Base-by-base conservation (phyloP, 352 stramenopile genomes). In the Thalassiosira livingstoniorum region DNA sequence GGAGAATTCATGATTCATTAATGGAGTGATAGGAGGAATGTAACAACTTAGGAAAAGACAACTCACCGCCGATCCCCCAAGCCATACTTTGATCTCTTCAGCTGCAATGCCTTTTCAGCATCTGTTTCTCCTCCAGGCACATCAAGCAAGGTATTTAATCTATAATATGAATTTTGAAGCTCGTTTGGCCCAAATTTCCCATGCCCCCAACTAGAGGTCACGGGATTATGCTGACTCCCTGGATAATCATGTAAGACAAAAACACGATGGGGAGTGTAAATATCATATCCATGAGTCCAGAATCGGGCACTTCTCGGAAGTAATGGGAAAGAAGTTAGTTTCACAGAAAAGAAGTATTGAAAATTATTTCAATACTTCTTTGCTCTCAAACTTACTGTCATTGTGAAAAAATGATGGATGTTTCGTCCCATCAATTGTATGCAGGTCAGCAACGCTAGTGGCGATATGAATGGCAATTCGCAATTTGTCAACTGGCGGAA, bases 231-330 rank as follows among this genome's bases (percentile, higher is more conserved):
- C 76, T 95, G 91, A 76, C 82, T 84, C 29, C 74, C 80, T 37
- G 90, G 89, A 84, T 97, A 96, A 82, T 96, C 93, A 84, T 97
- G 94, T 34, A 88, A 83, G 10, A 96, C 85, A 37, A 91, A 81
- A 13, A 92, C 90, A 64, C 82, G 67, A 61, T 90, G 70, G 4
- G 94, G 94, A 21, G 93, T 96, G 80, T 97, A 97, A 11, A 97
- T 87, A 83, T 97, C 95, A 79, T 97, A 97, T 51, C 95, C 95
- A 74, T 95, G 72, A 3, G 94, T 96, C 80, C 91, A 97, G 55
- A 96, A 93, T 39, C 92, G 78, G 43, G 91, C 80, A 2, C 86
- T 87, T 54, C 90, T 96, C 93, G 87, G 97, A 97, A 32, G 97
- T 92, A n/a, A n/a, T n/a, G n/a, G n/a, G n/a, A n/a, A n/a, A n/a